Base-by-base conservation (phyloP, 2,329 filamentous ascomycete species). In the Alternaria triticina region DNA sequence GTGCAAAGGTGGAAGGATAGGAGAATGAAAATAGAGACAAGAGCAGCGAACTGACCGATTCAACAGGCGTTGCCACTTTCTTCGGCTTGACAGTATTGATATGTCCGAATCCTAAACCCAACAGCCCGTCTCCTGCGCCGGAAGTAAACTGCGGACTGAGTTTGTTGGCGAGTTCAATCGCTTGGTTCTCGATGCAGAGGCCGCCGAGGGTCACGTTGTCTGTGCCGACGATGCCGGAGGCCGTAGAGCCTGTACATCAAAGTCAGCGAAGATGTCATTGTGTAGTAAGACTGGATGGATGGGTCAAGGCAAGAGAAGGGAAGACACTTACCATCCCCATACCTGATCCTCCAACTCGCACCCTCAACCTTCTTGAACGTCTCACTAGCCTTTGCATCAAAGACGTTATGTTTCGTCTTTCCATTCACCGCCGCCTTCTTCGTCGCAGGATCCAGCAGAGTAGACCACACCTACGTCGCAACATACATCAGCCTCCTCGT, bases 141-240 rank as follows among this genome's bases (percentile, higher is more conserved):
- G 64, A 27, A 5, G 15, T 75, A 70, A 92, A 92, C 57, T 88
- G 82, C 3, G 78, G 68, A 0, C 89, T 90, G 51, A 92, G 75
- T 7, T 81, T 77, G 33, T 84, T 86, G 13, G 90, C 90, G 15
- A 90, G 80, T 76, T 92, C 89, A 59, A 93, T 82, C 17, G 86
- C 84, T 79, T 92, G 90, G 58, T 84, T 82, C 74, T 88, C 80
- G 68, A 92, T 82, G 11, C 79, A 77, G 13, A 92, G 79, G 5
- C 89, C 88, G 28, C 90, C 90, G 57, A 93, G 75, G 2, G 80
- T 82, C 30, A 93, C 79, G 23, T 81, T 83, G 67, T 93, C 90
- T 15, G 85, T 88, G 44, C 88, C 90, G 28, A 91, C 10, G 4
- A 27, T 47, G 10, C 45, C 45, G 5, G 45, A 47, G 0, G 45